Conservation (phyloP, 2,329 filamentous ascomycete species). For the Cladosporium sphaerospermum region DNA sequence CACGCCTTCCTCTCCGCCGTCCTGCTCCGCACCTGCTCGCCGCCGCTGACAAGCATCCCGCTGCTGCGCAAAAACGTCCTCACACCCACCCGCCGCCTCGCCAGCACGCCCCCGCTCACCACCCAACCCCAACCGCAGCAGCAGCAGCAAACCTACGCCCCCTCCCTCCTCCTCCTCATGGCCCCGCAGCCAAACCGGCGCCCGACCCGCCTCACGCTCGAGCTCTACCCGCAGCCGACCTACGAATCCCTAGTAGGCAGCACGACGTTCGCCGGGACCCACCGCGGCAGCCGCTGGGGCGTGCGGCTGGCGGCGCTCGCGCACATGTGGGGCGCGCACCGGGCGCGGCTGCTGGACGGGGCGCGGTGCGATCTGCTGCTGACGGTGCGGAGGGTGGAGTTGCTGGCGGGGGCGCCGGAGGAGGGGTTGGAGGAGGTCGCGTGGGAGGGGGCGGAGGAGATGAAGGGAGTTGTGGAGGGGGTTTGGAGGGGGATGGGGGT, state of each 20-base stretch:
- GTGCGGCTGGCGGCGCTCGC: not conserved
- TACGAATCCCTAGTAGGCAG: not conserved
- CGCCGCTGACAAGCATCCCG: not conserved
- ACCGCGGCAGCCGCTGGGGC: not conserved
- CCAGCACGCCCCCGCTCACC: no score
- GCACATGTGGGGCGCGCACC: no score
- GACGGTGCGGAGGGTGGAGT: not conserved
- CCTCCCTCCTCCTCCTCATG: no score
- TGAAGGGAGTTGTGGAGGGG: not conserved
- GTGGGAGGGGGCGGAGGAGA: not conserved
- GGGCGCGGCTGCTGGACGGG: not conserved
- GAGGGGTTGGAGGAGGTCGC: not conserved
- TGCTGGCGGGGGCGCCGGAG: not conserved
- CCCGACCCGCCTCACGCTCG: no score
- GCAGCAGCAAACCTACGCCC: no score
- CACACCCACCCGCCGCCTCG: no score
- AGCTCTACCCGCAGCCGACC: no score
- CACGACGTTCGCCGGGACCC: not conserved
- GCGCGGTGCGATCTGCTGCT: not conserved
- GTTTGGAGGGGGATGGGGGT: not conserved
- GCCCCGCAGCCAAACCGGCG: no score
- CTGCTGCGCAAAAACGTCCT: not conserved
- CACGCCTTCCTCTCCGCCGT: not conserved
- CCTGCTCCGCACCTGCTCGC: not conserved
- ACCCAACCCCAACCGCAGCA: no score